phyloP scores from a whole-genome alignment of 768 basidiomycete species.

The Mycena crocata region DNA sequence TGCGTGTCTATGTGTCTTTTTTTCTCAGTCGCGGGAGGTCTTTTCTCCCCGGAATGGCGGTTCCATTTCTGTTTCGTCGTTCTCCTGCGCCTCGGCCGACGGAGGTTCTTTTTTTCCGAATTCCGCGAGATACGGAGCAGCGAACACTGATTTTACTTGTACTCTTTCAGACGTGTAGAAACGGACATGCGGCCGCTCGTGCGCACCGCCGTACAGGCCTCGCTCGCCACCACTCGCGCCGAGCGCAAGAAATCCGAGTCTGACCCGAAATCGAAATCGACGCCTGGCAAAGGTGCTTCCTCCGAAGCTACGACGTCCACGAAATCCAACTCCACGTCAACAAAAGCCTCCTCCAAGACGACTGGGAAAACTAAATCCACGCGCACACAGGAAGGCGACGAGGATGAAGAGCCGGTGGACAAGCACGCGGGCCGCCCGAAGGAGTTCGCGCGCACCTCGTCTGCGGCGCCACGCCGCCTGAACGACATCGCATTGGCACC shows the following conservation, averaged over 20 bases:
- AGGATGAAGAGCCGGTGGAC: conserved; percentile 25
- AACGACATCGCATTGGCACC: conserved; percentile 81
- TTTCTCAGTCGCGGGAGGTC: background rate
- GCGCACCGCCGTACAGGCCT: conserved; percentile 68
- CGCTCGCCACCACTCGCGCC: conserved; percentile 63
- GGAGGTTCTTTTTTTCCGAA: background rate
- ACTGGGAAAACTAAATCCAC: conserved; percentile 40
- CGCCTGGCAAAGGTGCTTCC: background rate
- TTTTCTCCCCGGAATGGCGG: too few relatives aligned
- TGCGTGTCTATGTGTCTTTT: conserved; percentile 44
- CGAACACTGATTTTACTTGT: too few relatives aligned
- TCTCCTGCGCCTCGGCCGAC: background rate
- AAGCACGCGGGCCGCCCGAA: conserved; percentile 37
- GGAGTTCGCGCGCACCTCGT: conserved; percentile 39
- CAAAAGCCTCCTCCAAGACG: conserved; percentile 3
- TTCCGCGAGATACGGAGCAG: too few relatives aligned
- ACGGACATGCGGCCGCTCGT: conserved; percentile 75
- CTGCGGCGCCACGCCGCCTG: conserved; percentile 65
- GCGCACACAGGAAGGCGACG: conserved; percentile 30
- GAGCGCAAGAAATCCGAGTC: conserved; percentile 52
- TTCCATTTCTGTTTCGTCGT: conserved; percentile 3
- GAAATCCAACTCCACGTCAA: background rate
- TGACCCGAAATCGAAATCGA: conserved; percentile 29
- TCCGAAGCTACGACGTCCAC: background rate
- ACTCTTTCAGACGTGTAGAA: conserved; percentile 72